Conservation (phyloP, 2,329 filamentous ascomycete species). For the Ceratocystis smalleyi region DNA sequence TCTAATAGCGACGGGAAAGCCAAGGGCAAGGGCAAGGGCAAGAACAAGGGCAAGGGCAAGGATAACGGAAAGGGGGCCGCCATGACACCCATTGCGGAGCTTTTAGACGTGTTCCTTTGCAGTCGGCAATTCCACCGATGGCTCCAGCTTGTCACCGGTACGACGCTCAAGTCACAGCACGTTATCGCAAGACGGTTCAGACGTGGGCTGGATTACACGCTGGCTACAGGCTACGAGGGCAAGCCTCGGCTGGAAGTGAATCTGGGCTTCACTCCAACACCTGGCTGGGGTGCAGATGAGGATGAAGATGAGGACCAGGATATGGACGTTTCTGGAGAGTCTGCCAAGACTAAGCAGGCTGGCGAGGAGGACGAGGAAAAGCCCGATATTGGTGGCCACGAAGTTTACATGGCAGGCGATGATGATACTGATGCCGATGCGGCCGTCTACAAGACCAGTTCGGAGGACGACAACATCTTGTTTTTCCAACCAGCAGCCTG, state of each 20-base stretch:
- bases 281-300: constrained; percentile 66
- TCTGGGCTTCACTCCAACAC: constrained; percentile 68
- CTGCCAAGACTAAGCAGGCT: constrained; percentile 23
- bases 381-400: constrained; percentile 56
- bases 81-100: constrained; percentile 50
- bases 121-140: constrained; percentile 78
- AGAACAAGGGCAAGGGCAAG: constrained; percentile 8
- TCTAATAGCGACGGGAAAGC: constrained; percentile 24
- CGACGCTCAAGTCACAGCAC: constrained; percentile 56
- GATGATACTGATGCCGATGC: constrained; percentile 60
- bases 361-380: constrained; percentile 23
- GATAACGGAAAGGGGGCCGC: constrained; percentile 9
- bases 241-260: constrained; percentile 74
- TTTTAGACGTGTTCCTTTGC: constrained; percentile 69
- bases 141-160: constrained; percentile 68
- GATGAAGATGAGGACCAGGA: constrained; percentile 36
- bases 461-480: constrained; percentile 58
- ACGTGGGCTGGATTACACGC: constrained; percentile 74
- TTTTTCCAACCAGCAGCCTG: constrained; percentile 53
- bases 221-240: constrained; percentile 70
- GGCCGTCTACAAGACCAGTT: constrained; percentile 67
- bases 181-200: constrained; percentile 78
- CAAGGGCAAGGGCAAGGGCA: constrained; percentile 11
- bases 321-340: constrained; percentile 27
- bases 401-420: constrained; percentile 87